Evolutionary conservation across 1,284 basidiomycete species (phyloP).

Genomic region (Ceratobasidium sp.): DNA sequence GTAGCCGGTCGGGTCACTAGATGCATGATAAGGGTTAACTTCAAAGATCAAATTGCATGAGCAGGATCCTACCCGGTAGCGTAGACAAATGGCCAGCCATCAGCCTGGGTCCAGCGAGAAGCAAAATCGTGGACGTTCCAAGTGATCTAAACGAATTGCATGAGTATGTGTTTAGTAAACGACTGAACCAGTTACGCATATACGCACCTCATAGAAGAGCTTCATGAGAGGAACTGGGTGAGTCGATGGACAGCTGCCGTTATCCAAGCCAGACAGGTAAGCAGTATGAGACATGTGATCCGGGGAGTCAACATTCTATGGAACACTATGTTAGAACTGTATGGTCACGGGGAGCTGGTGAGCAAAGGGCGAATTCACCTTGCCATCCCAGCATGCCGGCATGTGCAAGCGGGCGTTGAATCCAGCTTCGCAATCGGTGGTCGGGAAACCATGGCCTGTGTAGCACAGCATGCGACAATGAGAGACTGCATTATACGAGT

Average conservation of each 20-base stretch:
- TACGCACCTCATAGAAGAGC: slow-evolving; percentile 63
- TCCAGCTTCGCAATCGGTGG: slow-evolving; percentile 61
- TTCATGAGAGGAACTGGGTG: slow-evolving; percentile 64
- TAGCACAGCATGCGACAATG: neutral
- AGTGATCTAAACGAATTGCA: slow-evolving; percentile 55
- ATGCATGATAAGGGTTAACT: neutral
- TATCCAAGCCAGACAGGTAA: slow-evolving; percentile 59
- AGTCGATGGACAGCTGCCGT: slow-evolving; percentile 62
- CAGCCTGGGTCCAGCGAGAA: slow-evolving; percentile 57
- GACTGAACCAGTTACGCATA: neutral
- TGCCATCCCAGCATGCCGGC: slow-evolving; percentile 68
- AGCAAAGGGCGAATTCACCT: slow-evolving; percentile 51
- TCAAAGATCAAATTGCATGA: neutral
- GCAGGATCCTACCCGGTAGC: slow-evolving; percentile 57
- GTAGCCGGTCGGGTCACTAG: slow-evolving; percentile 63
- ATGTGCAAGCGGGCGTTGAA: slow-evolving; percentile 54
- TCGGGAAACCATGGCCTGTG: slow-evolving; percentile 57
- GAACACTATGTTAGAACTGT: neutral
- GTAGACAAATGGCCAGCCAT: slow-evolving; percentile 63
- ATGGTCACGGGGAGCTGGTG: neutral
- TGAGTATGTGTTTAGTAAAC: too few species aligned
- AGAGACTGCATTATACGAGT: neutral
- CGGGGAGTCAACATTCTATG: slow-evolving; percentile 30
- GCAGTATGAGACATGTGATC: slow-evolving; percentile 60
- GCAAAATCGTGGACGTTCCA: slow-evolving; percentile 60